Conservation (phyloP, 2,329 filamentous ascomycete genomes). For the Clonostachys byssicola region DNA sequence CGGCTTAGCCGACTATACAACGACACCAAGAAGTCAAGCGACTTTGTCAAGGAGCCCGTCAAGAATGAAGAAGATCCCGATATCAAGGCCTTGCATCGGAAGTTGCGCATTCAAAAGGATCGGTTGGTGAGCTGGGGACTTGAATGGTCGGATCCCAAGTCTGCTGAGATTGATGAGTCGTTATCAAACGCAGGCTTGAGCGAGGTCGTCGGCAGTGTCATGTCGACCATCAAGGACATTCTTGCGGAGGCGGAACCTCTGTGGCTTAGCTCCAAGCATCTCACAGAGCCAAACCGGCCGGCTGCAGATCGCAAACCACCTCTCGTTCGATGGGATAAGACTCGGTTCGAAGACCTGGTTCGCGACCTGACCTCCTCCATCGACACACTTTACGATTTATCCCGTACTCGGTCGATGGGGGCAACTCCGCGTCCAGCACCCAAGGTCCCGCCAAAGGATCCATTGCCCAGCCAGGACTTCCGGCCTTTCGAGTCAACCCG, state of each 20-base stretch:
- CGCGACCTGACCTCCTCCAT: slow-evolving; percentile 73
- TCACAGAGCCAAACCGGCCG: slow-evolving; percentile 29
- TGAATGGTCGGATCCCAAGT: slow-evolving; percentile 73
- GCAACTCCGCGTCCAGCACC: slow-evolving; percentile 21
- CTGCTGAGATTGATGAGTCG: slow-evolving; percentile 67
- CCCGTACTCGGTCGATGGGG: slow-evolving; percentile 54
- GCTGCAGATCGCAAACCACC: slow-evolving; percentile 49
- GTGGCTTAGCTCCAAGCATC: slow-evolving; percentile 56
- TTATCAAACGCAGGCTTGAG: slow-evolving; percentile 70
- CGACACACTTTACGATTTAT: slow-evolving; percentile 75
- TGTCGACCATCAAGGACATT: slow-evolving; percentile 78
- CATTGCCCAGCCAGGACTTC: slow-evolving; percentile 35
- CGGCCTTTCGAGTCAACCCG: slow-evolving; percentile 54
- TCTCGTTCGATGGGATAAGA: slow-evolving; percentile 62
- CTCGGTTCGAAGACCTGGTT: slow-evolving; percentile 71
- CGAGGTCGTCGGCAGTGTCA: slow-evolving; percentile 73
- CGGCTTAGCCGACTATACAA: slow-evolving; percentile 71
- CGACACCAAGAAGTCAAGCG: slow-evolving; percentile 74
- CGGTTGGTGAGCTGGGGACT: slow-evolving; percentile 75
- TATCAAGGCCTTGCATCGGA: slow-evolving; percentile 67
- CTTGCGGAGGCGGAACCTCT: slow-evolving; percentile 72
- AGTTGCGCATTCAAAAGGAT: slow-evolving; percentile 77
- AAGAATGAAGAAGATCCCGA: slow-evolving; percentile 64
- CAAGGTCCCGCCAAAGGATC: slow-evolving; percentile 26
- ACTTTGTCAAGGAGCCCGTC: slow-evolving; percentile 64